Evolutionary conservation across 2,329 filamentous ascomycete species (phyloP).

Genomic region (Coniosporium tulheliwenetii): DNA sequence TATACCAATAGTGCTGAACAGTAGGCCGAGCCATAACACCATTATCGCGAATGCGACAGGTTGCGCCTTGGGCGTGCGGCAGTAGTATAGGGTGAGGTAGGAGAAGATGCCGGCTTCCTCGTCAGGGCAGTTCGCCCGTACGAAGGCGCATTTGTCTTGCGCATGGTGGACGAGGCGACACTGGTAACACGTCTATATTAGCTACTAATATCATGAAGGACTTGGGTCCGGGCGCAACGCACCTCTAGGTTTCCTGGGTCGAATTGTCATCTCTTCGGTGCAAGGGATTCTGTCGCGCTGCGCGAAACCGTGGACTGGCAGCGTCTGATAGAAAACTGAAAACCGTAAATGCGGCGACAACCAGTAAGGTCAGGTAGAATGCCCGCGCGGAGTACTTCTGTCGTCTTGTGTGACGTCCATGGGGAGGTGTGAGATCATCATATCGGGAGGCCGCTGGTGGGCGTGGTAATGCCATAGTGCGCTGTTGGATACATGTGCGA

Average conservation of each 20-base stretch:
- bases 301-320: too few species aligned
- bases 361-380: conserved; percentile 29
- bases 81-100: conserved; percentile 88
- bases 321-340: conserved; percentile 11
- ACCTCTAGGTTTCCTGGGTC: neutral
- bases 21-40: conserved; percentile 66
- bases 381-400: conserved; percentile 25
- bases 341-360: conserved; percentile 17
- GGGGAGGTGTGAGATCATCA: too few species aligned
- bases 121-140: conserved; percentile 66
- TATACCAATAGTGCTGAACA: conserved; percentile 95
- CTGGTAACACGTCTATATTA: conserved; percentile 20
- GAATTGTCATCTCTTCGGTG: neutral
- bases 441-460: too few species aligned
- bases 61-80: conserved; percentile 50
- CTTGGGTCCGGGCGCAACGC: neutral
- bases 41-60: conserved; percentile 68
- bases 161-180: conserved; percentile 69
- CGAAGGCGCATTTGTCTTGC: conserved; percentile 72
- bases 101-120: conserved; percentile 82
- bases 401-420: neutral
- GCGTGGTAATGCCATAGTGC: too few species aligned
- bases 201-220: neutral
- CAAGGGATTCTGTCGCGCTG: too few species aligned
- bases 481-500: too few species aligned